These are phyloP conservation scores for Naganishia cerealis DNA, from an alignment of 1,284 basidiomycete species.

Conservation along the genomic window DNA sequence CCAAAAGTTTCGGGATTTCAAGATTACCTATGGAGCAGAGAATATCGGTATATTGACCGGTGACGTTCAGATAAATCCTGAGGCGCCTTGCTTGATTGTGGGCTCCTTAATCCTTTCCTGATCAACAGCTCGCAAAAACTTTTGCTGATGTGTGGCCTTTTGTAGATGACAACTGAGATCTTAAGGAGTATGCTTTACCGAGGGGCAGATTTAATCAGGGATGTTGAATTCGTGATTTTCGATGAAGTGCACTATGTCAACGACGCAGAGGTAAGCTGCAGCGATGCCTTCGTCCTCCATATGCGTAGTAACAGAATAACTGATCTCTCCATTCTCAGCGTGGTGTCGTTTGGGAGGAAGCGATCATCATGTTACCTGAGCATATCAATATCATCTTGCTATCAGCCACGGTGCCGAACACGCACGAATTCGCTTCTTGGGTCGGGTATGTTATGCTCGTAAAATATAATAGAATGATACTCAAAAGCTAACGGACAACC, in stretches of 20 bases:
- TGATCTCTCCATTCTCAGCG: slow-evolving; percentile 60
- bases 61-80: slow-evolving; percentile 98
- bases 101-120: not conserved
- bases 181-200: slow-evolving; percentile 97
- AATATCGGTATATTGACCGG: slow-evolving; percentile 97
- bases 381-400: slow-evolving; percentile 95
- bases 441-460: slow-evolving; percentile 71
- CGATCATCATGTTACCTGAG: slow-evolving; percentile 97
- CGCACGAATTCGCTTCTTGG: slow-evolving; percentile 98
- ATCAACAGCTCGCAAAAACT: not conserved
- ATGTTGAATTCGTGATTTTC: slow-evolving; percentile 99
- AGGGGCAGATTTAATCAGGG: slow-evolving; percentile 94
- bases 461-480: not conserved
- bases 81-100: slow-evolving; percentile 85
- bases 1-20: slow-evolving; percentile 99
- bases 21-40: slow-evolving; percentile 86
- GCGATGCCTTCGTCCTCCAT: not conserved
- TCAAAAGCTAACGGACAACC: not conserved
- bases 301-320: not conserved
- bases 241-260: slow-evolving; percentile 99
- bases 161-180: slow-evolving; percentile 93
- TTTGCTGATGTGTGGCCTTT: not conserved
- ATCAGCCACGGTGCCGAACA: slow-evolving; percentile 97
- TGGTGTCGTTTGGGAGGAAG: slow-evolving; percentile 99
- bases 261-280: slow-evolving; percentile 79